These are phyloP conservation scores for Thelonectria blattea DNA, from an alignment of 2,329 filamentous ascomycete species.

Conservation along the genomic window DNA sequence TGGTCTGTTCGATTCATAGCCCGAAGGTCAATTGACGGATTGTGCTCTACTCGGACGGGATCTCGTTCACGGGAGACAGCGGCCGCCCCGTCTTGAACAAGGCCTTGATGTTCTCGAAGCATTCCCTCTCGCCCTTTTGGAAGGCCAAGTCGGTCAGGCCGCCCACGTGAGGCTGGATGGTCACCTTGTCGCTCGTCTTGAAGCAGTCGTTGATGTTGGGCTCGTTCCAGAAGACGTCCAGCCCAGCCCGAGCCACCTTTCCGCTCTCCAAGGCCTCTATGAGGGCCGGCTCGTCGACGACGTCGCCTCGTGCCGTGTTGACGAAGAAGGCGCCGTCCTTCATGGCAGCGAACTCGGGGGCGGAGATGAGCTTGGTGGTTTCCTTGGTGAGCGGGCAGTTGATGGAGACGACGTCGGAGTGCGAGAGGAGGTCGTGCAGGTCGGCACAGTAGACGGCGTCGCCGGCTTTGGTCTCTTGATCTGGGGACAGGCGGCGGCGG, in stretches of 20 bases:
- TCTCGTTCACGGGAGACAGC: constrained; percentile 45
- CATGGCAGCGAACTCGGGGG: constrained; percentile 51
- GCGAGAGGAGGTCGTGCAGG: constrained; percentile 47
- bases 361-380: constrained; percentile 49
- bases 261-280: constrained; percentile 53
- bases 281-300: constrained; percentile 56
- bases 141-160: constrained; percentile 52
- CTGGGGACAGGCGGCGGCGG: constrained; percentile 42
- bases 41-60: neutral
- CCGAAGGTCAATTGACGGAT: neutral
- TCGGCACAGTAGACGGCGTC: constrained; percentile 45
- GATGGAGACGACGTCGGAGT: constrained; percentile 50
- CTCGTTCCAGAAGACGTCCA: constrained; percentile 56
- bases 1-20: neutral
- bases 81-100: constrained; percentile 48
- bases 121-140: constrained; percentile 50
- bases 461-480: constrained; percentile 43
- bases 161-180: constrained; percentile 53
- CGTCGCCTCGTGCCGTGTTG: constrained; percentile 57
- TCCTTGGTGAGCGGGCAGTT: constrained; percentile 48
- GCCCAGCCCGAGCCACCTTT: constrained; percentile 52
- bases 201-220: constrained; percentile 51
- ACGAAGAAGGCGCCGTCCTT: constrained; percentile 54
- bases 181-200: constrained; percentile 46
- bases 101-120: constrained; percentile 53